Conservation (phyloP, 805 yeast species). For the Scheffersomyces amazonensis region DNA sequence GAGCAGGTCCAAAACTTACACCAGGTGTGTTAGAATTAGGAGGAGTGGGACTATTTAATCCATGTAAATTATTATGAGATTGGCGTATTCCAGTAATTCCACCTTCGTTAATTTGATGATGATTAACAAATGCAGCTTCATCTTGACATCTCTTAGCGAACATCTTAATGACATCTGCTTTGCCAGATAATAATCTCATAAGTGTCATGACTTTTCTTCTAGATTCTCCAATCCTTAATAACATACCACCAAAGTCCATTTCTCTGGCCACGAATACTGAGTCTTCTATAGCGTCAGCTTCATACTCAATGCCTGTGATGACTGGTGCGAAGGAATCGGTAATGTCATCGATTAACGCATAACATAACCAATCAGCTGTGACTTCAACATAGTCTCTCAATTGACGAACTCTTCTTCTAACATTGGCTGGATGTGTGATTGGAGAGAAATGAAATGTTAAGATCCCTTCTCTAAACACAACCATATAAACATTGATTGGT, state of each 20-base stretch:
- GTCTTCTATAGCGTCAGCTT: slow-evolving; percentile 80
- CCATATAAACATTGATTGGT: slow-evolving; percentile 71
- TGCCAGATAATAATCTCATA: slow-evolving; percentile 84
- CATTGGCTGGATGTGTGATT: slow-evolving; percentile 61
- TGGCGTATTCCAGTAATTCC: background rate
- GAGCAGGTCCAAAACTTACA: slow-evolving; percentile 33
- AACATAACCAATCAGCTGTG: slow-evolving; percentile 78
- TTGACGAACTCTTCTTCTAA: slow-evolving; percentile 78
- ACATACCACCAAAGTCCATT: slow-evolving; percentile 71
- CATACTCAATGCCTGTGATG: slow-evolving; percentile 71
- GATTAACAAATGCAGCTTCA: slow-evolving; percentile 30
- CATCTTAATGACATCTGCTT: slow-evolving; percentile 95
- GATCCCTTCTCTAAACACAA: slow-evolving; percentile 59
- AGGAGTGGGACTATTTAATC: background rate
- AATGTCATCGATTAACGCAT: slow-evolving; percentile 79
- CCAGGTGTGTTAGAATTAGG: slow-evolving; percentile 17
- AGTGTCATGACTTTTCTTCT: slow-evolving; percentile 90
- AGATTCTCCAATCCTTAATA: slow-evolving; percentile 81
- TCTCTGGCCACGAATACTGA: slow-evolving; percentile 80
- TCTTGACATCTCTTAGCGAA: slow-evolving; percentile 94
- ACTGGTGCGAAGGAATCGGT: slow-evolving; percentile 85
- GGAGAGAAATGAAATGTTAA: slow-evolving; percentile 60
- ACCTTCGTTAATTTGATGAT: background rate
- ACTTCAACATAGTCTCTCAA: slow-evolving; percentile 75
- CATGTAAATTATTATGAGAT: slow-evolving; percentile 1